Conservation (phyloP, 345 rosid species). For the Melaleuca quinquenervia region DNA sequence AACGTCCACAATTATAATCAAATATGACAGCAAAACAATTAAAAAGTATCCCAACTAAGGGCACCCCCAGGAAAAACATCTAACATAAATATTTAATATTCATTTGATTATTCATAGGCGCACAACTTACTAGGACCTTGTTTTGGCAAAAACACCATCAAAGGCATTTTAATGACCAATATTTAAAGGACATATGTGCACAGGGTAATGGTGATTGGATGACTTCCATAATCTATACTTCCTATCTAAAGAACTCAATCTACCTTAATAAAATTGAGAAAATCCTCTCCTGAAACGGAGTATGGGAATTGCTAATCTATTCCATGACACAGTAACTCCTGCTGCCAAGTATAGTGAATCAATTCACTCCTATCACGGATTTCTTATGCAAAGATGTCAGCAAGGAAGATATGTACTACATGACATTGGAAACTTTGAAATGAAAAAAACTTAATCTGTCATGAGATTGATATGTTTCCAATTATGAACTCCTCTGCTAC, state of each 20-base stretch:
- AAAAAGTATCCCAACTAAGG: not conserved
- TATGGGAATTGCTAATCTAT: not conserved
- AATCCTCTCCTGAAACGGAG: not conserved
- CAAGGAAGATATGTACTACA: not conserved
- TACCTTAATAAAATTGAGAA: not conserved
- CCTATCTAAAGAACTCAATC: not conserved
- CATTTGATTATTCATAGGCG: not conserved
- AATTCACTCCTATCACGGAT: not conserved
- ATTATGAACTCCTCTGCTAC: not conserved
- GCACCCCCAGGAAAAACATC: not conserved
- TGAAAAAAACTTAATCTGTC: not conserved
- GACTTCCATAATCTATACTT: not conserved
- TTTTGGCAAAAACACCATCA: not conserved
- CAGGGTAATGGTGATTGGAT: not conserved
- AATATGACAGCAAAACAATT: not conserved
- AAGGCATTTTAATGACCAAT: not conserved
- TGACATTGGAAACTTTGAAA: not conserved
- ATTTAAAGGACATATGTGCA: not conserved
- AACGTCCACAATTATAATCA: not conserved
- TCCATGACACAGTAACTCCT: not conserved
- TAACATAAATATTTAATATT: not conserved
- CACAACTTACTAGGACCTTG: not conserved
- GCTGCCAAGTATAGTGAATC: not conserved
- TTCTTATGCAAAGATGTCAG: not conserved
- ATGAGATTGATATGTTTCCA: not conserved